Evolutionary conservation across 495 filamentous ascomycete species (phyloP).

Genomic region (Emericellopsis terricola): DNA sequence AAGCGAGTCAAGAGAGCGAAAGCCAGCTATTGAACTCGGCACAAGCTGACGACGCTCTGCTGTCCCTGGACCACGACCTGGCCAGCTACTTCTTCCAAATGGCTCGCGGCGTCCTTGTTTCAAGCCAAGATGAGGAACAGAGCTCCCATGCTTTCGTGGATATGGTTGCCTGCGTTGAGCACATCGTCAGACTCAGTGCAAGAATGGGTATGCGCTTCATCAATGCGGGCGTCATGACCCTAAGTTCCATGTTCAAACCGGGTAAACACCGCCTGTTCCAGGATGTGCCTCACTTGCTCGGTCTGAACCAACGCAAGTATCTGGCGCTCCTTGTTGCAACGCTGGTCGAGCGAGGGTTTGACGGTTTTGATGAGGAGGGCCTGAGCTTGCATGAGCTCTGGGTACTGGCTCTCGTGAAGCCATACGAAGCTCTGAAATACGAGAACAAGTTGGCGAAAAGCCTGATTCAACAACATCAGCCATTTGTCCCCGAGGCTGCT

Average conservation of each 20-base stretch:
- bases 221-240: conserved; percentile 16
- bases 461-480: conserved; percentile 12
- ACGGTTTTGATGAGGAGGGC: conserved; percentile 3
- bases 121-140: background rate
- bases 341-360: conserved; percentile 19
- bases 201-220: conserved; percentile 22
- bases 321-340: conserved; percentile 21
- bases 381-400: conserved; percentile 17
- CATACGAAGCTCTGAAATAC: conserved; percentile 14
- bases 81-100: conserved; percentile 21
- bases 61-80: conserved; percentile 21
- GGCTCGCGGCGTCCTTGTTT: conserved; percentile 13
- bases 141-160: background rate
- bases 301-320: conserved; percentile 13
- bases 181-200: conserved; percentile 16
- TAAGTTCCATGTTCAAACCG: conserved; percentile 19
- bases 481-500: conserved; percentile 9
- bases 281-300: conserved; percentile 11
- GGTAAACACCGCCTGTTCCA: conserved; percentile 22
- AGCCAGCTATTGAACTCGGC: conserved; percentile 9
- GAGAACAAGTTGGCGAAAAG: conserved; percentile 24
- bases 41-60: conserved; percentile 23
- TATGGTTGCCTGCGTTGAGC: conserved; percentile 18
- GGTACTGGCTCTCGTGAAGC: conserved; percentile 20
- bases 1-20: conserved; percentile 11